Conservation (phyloP, 208 protist species). For the Trypanosoma vivax region DNA sequence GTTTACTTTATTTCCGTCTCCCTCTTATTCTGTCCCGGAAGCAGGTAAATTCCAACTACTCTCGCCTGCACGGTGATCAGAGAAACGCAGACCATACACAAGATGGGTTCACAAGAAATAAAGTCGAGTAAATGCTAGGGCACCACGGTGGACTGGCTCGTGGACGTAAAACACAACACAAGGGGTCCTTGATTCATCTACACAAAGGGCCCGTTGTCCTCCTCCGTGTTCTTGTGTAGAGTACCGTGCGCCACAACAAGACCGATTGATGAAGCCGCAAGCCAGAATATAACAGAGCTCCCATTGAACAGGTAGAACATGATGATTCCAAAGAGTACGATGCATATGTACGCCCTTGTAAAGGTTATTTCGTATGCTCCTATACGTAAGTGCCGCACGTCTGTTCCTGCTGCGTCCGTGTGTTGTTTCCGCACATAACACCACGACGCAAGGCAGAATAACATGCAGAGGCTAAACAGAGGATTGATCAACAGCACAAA, state of each 20-base stretch:
- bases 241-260: conserved; percentile 45
- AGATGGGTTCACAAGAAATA: too few relatives aligned
- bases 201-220: conserved; percentile 55
- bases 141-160: too few relatives aligned
- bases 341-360: conserved; percentile 58
- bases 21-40: too few relatives aligned
- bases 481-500: conserved; percentile 81
- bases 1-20: too few relatives aligned
- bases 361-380: conserved; percentile 23
- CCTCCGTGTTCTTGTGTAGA: conserved; percentile 44
- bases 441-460: conserved; percentile 33
- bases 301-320: conserved; percentile 76
- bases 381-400: conserved; percentile 26
- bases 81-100: too few relatives aligned
- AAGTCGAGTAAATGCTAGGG: too few relatives aligned
- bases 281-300: conserved; percentile 81
- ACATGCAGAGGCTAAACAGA: conserved; percentile 56
- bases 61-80: too few relatives aligned
- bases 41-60: too few relatives aligned
- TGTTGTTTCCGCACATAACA: conserved; percentile 35
- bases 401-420: conserved; percentile 14
- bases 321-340: conserved; percentile 48
- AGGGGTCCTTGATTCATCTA: too few relatives aligned
- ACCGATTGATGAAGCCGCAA: conserved; percentile 61
- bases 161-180: too few relatives aligned